Evolutionary conservation across 2,329 filamentous ascomycete genomes (phyloP), one percentile per base, ranked within the genome.

Genomic region (Camptophora hylomeconis): DNA sequence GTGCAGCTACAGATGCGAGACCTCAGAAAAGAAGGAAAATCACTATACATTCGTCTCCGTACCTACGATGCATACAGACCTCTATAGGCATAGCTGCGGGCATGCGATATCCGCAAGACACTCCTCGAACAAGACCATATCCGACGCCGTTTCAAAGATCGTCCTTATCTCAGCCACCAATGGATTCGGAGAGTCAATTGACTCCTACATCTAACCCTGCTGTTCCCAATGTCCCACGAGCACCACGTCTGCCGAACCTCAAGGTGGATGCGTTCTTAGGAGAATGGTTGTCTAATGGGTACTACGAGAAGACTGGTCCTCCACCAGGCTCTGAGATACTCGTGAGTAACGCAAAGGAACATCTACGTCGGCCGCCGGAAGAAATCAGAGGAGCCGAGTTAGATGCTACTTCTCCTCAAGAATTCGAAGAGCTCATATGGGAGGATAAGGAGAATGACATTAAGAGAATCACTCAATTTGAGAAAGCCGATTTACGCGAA

Each of bases 231-330:
- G 29, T 11, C 15, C 20, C 24, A 7, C 10, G 4, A 8, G n/a
- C 28, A 4, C 28, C 16, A n/a, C 20, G 11, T 17, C 17, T 16
- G 22, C 28, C 28, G 3, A 9, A 24, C 7, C 57, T 98, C 26
- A 78, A 89, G 1, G 67, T 98, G 5, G 89, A 98, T 54, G 79
- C 86, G 0, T 94, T 92, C 48, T 65, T 98, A 0, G 87, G 89
- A 26, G 89, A 98, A 62, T 98, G 89, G 89, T 65, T 95, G 17
- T 81, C 80, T 2, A 82, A 84, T 1, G 78, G 86, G 48, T 98
- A 98, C 53, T 98, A 87, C 47, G 84, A 93, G 38, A 69, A 80
- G 29, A 94, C 94, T 40, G 87, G 80, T 0, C 81, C 84, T 3
- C 89, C 89, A 7, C 89, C 89, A 0, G 72, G 74, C 23, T 87